Conservation (phyloP, 768 basidiomycete species). For the Lactarius tabidus region DNA sequence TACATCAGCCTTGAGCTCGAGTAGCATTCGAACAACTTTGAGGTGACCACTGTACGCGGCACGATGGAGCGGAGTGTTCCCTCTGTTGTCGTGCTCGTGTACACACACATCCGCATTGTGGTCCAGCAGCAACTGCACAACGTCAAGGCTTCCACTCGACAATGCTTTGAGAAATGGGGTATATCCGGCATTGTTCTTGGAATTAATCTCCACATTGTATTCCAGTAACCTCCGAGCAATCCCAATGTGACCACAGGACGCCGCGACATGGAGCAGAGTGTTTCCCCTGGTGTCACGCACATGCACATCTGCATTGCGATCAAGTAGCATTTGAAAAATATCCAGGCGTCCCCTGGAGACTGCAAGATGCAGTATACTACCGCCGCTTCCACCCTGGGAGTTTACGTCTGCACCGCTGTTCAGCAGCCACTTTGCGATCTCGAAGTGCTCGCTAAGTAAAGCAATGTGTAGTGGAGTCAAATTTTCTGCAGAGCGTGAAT, state of each 20-base stretch:
- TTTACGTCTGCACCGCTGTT: neutral
- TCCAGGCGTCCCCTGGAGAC: no score
- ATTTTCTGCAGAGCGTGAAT: neutral
- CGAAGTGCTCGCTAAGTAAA: neutral
- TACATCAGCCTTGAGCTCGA: no score
- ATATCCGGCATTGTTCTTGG: no score
- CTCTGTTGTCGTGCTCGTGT: no score
- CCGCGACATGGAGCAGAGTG: neutral
- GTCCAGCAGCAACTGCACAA: neutral
- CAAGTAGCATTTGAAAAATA: neutral
- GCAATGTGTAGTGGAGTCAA: neutral
- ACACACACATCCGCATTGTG: neutral
- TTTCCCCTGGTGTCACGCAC: neutral
- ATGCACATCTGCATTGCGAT: neutral
- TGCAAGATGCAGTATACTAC: neutral
- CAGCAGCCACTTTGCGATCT: neutral
- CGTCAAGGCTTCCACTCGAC: rapidly evolving
- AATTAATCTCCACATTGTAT: no score
- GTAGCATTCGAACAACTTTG: no score
- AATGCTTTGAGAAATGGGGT: neutral
- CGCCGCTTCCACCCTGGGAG: neutral
- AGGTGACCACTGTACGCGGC: no score
- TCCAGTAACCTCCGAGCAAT: no score
- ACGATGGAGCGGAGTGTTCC: no score
- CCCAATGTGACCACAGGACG: no score